Evolutionary conservation across 768 basidiomycete species (phyloP), one percentile per base, ranked within the genome.

Genomic region (Hemileccinum impolitum): DNA sequence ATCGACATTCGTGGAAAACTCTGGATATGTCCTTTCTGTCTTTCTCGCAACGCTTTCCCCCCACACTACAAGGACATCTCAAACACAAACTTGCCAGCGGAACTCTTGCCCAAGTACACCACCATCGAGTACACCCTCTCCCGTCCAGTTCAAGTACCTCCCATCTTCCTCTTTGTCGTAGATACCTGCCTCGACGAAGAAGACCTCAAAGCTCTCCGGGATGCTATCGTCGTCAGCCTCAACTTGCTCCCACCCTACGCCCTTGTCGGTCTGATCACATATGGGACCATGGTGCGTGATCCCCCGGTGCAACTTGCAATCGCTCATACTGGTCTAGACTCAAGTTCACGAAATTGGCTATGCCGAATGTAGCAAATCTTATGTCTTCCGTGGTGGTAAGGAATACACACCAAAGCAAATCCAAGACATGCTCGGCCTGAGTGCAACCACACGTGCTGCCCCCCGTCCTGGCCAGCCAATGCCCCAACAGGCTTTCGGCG

Each of bases 71-170:
- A 96, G 72, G 95, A 98, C 66, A 95, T 99, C 57, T 93, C 94
- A 40, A 88, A 87, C 70, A 94, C 90, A 56, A 98, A 98, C 70
- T 80, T 98, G 17, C 96, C 96, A 43, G 88, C 94, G 13, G 96
- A 99, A 67, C 80, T 99, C 26, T 71, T 98, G 34, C 94, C 95
- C 63, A 94, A 96, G 72, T 98, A 97, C 77, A 98, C 96, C 28
- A 99, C 96, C 8, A 96, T 99, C 71, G 96, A 99, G 72, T 99
- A 99, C 74, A 98, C 95, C n/a, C 87, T 98, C 40, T 78, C 87
- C 21, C 83, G 95, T 53, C 86, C 91, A 1, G 91, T 85, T 12
- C 91, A 87, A 61, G 86, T 95, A 39, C 94, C 95, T 4, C 95
- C 96, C 44, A 81, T 98, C 69, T 98, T 99, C 78, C 78, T 99